Evolutionary conservation across 2,329 filamentous ascomycete genomes (phyloP), one percentile per base, ranked within the genome.

Genomic region (Cercospora zeae-maydis): DNA sequence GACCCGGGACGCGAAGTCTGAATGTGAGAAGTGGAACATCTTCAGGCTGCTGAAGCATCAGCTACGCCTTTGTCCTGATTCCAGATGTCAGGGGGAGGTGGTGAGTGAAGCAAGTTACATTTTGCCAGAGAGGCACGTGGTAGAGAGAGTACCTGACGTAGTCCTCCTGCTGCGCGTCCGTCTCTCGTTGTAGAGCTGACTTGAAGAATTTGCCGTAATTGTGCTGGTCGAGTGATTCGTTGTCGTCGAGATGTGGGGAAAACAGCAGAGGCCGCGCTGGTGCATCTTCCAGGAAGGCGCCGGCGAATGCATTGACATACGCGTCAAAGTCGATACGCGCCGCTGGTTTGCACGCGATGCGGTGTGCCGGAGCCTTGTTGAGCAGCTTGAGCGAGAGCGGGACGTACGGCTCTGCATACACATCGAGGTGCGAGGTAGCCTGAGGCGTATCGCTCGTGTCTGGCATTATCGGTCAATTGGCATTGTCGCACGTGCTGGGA

Each of bases 381-480:
- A 69, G 49, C 16, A 60, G 45, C 36, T 51, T 61, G 54, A 65
- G 30, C 54, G 19, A 30, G n/a, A 57, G 37, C 56, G 69, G 70
- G 30, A 72, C 52, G 51, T 68, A 72, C 2, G 69, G 64, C 39
- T 56, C 45, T 9, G 70, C 70, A 33, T 72, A 70, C 10, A 69
- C 63, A 57, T 72, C 69, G 27, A 68, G 49, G 2, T 31, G 27
- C 3, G 49, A 53, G 16, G n/a, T 16, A 19, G 27, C 27, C 30
- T 53, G 27, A 34, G 49, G 30, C 8, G 24, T 21, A 16, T 21
- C 33, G 30, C 49, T 52, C 16, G 3, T 30, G 14, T 52, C 49
- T 52, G 49, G n/a, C 49, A 53, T 53, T 34, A 34, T 33, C 19
- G 24, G 49, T 19, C 27, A 9, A 11, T 13, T 10, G 27, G 49